These are phyloP conservation scores for Arabis alpina DNA, from an alignment of 345 rosid species.

Conservation along the genomic window DNA sequence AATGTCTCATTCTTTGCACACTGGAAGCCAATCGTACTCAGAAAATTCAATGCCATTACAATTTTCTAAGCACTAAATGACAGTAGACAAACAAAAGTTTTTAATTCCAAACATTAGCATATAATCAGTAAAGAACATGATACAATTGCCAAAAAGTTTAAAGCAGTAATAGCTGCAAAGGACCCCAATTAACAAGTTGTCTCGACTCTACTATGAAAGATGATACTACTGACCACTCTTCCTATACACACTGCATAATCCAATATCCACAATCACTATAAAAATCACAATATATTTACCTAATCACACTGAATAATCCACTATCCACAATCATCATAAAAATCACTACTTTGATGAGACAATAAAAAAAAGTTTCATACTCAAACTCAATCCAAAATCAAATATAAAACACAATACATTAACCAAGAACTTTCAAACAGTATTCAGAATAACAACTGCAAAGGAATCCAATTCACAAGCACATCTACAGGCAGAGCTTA, in stretches of 20 bases:
- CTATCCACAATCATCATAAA: conserved; percentile 4
- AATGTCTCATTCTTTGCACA: background rate
- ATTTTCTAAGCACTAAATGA: background rate
- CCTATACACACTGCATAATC: too few relatives aligned
- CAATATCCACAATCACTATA: too few relatives aligned
- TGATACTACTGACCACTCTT: too few relatives aligned
- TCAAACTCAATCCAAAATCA: conserved; percentile 1
- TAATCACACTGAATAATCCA: conserved; percentile 17
- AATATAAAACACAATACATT: background rate
- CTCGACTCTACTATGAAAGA: too few relatives aligned
- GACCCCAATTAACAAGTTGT: background rate
- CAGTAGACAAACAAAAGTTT: background rate
- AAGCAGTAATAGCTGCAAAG: background rate
- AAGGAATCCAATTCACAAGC: background rate
- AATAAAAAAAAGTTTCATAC: background rate
- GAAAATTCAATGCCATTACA: background rate
- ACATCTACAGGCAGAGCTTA: too few relatives aligned
- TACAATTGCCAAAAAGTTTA: background rate
- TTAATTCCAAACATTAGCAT: conserved; percentile 4
- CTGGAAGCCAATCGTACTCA: background rate
- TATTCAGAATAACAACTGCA: background rate
- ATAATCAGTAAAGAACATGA: background rate
- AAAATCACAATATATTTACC: too few relatives aligned
- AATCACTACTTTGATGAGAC: background rate
- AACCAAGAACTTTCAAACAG: background rate